A percentile compares a stretch with the other conserved stretches of the same genome.
phyloP scores from a whole-genome alignment of 225 moss, liverwort and hornwort genomes.

The Bryoerythrophyllum caledonicum region DNA sequence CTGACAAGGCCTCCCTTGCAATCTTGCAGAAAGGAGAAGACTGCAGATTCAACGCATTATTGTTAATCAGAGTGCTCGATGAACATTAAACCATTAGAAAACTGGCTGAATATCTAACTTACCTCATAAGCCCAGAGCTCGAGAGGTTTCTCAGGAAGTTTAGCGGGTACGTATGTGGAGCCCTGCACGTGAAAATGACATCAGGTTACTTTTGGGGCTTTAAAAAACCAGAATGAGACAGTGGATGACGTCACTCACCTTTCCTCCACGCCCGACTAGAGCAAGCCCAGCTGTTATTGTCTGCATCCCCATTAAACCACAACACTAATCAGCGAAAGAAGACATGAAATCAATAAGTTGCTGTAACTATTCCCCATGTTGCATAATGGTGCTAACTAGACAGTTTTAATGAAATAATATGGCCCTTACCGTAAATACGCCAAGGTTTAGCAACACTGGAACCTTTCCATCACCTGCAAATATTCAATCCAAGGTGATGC shows the following conservation, averaged over 20 bases:
- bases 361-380: neutral
- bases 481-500: neutral
- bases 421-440: constrained; percentile 67
- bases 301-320: constrained; percentile 38
- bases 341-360: neutral
- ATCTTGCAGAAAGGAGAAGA: constrained; percentile 94
- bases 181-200: constrained; percentile 54
- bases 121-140: constrained; percentile 99
- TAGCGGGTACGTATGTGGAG: constrained; percentile 70
- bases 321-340: neutral
- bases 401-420: neutral
- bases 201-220: neutral
- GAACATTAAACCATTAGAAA: constrained; percentile 5
- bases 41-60: constrained; percentile 40
- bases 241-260: constrained; percentile 44
- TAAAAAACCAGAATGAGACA: neutral
- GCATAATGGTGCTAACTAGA: no score
- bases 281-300: constrained; percentile 85
- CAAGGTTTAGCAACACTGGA: constrained; percentile 79
- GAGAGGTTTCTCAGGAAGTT: constrained; percentile 75
- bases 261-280: constrained; percentile 81
- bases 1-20: constrained; percentile 92
- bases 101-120: neutral
- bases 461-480: constrained; percentile 94
- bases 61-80: neutral